These are phyloP conservation scores for Aspergillus campestris DNA, from an alignment of 495 filamentous ascomycete species.

Conservation along the genomic window DNA sequence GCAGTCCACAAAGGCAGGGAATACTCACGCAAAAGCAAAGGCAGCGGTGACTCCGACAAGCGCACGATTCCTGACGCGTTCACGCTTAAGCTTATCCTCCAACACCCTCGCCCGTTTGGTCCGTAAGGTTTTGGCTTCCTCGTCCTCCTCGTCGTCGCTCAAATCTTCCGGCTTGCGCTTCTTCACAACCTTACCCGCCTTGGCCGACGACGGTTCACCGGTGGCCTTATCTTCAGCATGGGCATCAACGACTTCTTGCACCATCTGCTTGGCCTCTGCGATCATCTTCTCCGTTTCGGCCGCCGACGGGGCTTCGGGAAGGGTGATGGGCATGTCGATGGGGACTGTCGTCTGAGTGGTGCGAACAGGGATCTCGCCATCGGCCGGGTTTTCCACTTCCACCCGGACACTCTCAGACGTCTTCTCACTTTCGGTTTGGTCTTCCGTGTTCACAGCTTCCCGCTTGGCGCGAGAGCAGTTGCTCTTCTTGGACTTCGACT, in stretches of 20 bases:
- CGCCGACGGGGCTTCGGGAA: constrained; percentile 60
- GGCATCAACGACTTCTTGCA: constrained; percentile 63
- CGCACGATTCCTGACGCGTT: constrained; percentile 74
- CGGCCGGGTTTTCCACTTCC: constrained; percentile 24
- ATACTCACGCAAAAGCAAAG: constrained; percentile 78
- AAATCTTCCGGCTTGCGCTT: constrained; percentile 85
- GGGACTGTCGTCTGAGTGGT: constrained; percentile 69
- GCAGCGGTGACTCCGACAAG: constrained; percentile 76
- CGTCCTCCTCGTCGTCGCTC: constrained; percentile 44
- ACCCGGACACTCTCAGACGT: constrained; percentile 54
- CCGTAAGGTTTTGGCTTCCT: constrained; percentile 46
- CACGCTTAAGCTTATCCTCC: constrained; percentile 67
- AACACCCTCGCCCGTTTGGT: constrained; percentile 70
- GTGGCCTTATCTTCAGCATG: constrained; percentile 30
- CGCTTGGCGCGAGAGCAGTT: constrained; percentile 18
- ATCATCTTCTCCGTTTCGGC: constrained; percentile 76
- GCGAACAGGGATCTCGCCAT: constrained; percentile 49
- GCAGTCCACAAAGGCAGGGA: background rate
- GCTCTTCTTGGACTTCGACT: constrained; percentile 27
- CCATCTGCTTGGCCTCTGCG: constrained; percentile 80
- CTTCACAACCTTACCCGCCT: constrained; percentile 35
- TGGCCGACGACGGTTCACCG: constrained; percentile 33
- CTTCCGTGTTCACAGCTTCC: constrained; percentile 17
- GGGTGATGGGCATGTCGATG: constrained; percentile 62
- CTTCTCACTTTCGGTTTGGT: constrained; percentile 20